These are phyloP conservation scores for Inosperma sp. DNA, from an alignment of 768 basidiomycete genomes.

Conservation along the genomic window DNA sequence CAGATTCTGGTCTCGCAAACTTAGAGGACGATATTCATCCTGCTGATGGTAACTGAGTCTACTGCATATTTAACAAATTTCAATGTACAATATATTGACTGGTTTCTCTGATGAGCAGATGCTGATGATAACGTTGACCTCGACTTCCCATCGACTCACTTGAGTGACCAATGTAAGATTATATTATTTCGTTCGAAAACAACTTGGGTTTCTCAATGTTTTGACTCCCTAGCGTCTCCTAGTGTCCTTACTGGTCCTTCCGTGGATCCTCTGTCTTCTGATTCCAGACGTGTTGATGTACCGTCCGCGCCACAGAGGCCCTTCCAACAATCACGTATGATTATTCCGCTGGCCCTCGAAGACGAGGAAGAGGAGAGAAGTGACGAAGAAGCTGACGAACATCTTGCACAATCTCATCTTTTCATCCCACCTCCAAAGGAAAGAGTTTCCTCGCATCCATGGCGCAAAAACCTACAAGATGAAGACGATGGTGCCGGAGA, in stretches of 20 bases:
- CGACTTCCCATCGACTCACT: not conserved
- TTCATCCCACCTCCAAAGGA: constrained; percentile 27
- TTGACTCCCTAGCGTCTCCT: no score
- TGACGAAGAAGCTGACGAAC: constrained; percentile 24
- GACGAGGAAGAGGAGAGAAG: constrained; percentile 13
- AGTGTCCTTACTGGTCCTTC: no score
- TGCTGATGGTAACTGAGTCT: constrained; percentile 9
- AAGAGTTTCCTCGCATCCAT: constrained; percentile 8
- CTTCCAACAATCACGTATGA: constrained; percentile 22
- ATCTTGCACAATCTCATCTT: constrained; percentile 22
- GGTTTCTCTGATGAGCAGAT: constrained; percentile 11
- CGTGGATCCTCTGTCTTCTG: no score
- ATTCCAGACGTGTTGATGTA: not conserved
- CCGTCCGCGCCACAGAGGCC: constrained; percentile 15
- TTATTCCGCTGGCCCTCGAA: constrained; percentile 23
- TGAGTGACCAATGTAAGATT: not conserved
- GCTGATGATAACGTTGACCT: not conserved
- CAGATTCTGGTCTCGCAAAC: not conserved
- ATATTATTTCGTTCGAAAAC: no score
- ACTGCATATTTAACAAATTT: not conserved
- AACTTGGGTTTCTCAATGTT: no score
- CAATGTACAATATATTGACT: constrained; percentile 8
- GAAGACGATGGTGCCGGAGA: constrained; percentile 21
- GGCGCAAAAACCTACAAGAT: constrained; percentile 5
- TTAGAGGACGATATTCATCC: constrained; percentile 7